A percentile compares a stretch with the other conserved stretches of the same genome.
phyloP scores from a whole-genome alignment of 495 filamentous ascomycete genomes.

The Aspergillus coremiiformis region DNA sequence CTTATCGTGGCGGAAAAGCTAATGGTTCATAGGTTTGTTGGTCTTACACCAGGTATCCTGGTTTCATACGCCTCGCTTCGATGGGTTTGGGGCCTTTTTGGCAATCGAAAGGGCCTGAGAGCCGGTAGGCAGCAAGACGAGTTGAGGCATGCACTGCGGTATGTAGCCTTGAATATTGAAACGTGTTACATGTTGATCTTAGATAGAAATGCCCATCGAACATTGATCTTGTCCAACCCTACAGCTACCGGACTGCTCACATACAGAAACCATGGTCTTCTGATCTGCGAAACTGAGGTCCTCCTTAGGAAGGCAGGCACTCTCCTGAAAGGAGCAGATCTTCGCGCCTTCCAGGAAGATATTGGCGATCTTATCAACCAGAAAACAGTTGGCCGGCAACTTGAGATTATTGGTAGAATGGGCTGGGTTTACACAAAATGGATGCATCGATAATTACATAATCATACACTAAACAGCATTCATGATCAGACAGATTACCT shows the following conservation, averaged over 20 bases:
- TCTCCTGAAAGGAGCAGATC: constrained; percentile 60
- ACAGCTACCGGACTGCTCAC: constrained; percentile 59
- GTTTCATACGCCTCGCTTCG: constrained; percentile 68
- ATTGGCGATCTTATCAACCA: constrained; percentile 73
- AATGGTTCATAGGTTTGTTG: constrained; percentile 58
- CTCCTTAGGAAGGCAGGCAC: constrained; percentile 57
- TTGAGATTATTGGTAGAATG: constrained; percentile 70
- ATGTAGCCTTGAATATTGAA: constrained; percentile 10
- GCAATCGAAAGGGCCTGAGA: constrained; percentile 57
- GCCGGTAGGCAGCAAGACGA: constrained; percentile 53
- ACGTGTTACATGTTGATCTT: constrained; percentile 2
- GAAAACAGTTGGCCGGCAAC: constrained; percentile 61
- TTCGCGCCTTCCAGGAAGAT: constrained; percentile 79
- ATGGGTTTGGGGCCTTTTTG: constrained; percentile 62
- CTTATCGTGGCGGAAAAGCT: constrained; percentile 7
- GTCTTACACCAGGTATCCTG: constrained; percentile 81
- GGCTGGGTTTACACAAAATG: constrained; percentile 82
- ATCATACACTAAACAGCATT: no score
- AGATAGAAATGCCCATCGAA: constrained; percentile 68
- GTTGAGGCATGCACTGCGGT: constrained; percentile 66
- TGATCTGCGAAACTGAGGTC: constrained; percentile 81
- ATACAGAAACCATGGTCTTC: constrained; percentile 84
- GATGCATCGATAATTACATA: constrained; percentile 45
- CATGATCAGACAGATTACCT: no score
- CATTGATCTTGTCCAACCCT: constrained; percentile 58